Base-by-base conservation (phyloP, 441 rosid genomes). In the Syzygium syzygioides region DNA sequence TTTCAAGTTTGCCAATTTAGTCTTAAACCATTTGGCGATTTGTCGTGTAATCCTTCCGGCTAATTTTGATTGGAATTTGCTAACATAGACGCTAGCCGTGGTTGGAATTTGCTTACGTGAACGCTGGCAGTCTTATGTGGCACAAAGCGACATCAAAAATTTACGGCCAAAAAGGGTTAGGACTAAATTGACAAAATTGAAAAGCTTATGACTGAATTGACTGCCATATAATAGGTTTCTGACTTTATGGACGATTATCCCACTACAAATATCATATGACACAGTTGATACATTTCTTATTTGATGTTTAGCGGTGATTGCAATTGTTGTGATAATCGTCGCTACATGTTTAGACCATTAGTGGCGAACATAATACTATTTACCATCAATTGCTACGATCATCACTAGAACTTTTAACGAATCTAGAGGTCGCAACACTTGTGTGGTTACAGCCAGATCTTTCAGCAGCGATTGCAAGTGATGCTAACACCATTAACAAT, bases 181-280 rank as follows among this genome's bases (percentile, higher is more conserved):
- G 4, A 37, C 3, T 37, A 71, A 19, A 71, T 71, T 20, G 4
- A 0, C 2, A 34, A 71, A 34, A 71, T 19, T 37, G 2, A 71
- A 20, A 71, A 20, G 3, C 41, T 71, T 1, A 71, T 71, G 1
- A 12, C 0, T 20, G 0, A 71, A 37, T 37, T 37, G 1, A 71
- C 26, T 12, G 0, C 2, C 0, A 0, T 71, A 11, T 4, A 19
- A 34, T 20, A 71, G 20, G 17, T 10, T 19, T 5, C 20, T 1
- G 1, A 20, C 28, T 37, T 12, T 37, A 37, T 37, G 17, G 9
- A 71, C 1, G 41, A 23, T 20, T 71, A 37, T 71, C 5, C 17
- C 28, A 71, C 5, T 23, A 1, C 52, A 20, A 20, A 71, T 71
- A 50, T 71, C 28, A 71, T 37, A 3, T 6, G 50, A 37, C 15